phyloP scores from a whole-genome alignment of 192 early-diverging fungal species.

The Coemansia sp. region DNA sequence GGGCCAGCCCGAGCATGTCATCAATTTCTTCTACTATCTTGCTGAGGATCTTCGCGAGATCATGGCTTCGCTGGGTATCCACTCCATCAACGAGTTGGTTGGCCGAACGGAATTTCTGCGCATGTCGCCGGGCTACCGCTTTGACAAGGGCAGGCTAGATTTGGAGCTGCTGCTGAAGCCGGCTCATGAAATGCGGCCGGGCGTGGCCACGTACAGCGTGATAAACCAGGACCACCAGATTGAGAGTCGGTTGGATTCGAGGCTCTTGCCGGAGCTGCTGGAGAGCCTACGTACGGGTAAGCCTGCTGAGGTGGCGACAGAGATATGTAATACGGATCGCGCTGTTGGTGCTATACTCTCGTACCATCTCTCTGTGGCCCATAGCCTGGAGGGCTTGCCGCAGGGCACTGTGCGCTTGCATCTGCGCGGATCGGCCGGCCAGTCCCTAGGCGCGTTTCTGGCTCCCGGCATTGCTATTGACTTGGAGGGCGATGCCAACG shows the following conservation, averaged over 20 bases:
- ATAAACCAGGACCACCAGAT: slow-evolving; percentile 87
- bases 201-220: slow-evolving; percentile 80
- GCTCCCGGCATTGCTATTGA: slow-evolving; percentile 85
- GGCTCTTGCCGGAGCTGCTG: slow-evolving; percentile 79
- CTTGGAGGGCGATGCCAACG: slow-evolving; percentile 97
- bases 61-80: slow-evolving; percentile 94
- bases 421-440: slow-evolving; percentile 90
- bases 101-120: slow-evolving; percentile 84
- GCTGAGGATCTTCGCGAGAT: slow-evolving; percentile 89
- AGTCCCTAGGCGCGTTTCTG: slow-evolving; percentile 94
- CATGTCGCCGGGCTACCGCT: slow-evolving; percentile 72
- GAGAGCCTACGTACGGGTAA: slow-evolving; percentile 62
- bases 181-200: slow-evolving; percentile 80
- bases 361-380: slow-evolving; percentile 77
- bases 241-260: slow-evolving; percentile 82
- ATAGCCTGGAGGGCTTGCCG: slow-evolving; percentile 81
- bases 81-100: slow-evolving; percentile 94
- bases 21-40: slow-evolving; percentile 98
- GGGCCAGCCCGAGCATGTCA: slow-evolving; percentile 92
- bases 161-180: slow-evolving; percentile 84
- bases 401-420: slow-evolving; percentile 83
- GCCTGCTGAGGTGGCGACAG: slow-evolving; percentile 58
- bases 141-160: slow-evolving; percentile 84
- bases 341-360: slow-evolving; percentile 89
- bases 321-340: slow-evolving; percentile 93